Percentiles rank a stretch among this genome's conserved stretches.
phyloP scores from a whole-genome alignment of 371 early-diverging fungal species.

The Circinella minor region DNA sequence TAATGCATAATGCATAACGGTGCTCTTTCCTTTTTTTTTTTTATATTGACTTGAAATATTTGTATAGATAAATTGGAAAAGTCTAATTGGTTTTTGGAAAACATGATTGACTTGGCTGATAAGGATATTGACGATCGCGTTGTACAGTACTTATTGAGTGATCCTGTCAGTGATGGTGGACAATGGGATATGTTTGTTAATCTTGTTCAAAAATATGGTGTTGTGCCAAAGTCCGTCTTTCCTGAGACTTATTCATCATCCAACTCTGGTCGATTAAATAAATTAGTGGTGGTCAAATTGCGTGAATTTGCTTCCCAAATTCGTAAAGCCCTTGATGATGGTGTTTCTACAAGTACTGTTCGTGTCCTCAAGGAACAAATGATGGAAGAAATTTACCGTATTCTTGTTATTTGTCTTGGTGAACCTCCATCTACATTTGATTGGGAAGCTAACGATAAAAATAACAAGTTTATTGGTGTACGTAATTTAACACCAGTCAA shows the following conservation, averaged over 20 bases:
- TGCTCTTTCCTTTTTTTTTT: too few relatives aligned
- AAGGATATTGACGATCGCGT: conserved; percentile 71
- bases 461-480: conserved; percentile 65
- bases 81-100: conserved; percentile 83
- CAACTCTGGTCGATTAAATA: conserved; percentile 62
- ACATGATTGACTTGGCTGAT: conserved; percentile 71
- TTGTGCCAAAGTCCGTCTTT: conserved; percentile 69
- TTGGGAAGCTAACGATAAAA: conserved; percentile 75
- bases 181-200: conserved; percentile 87
- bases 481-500: conserved; percentile 63
- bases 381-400: conserved; percentile 74
- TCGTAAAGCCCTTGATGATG: conserved; percentile 53
- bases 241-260: conserved; percentile 77
- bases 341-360: conserved; percentile 40
- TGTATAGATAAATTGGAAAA: conserved; percentile 73
- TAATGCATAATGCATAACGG: too few relatives aligned
- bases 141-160: conserved; percentile 71
- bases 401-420: conserved; percentile 77
- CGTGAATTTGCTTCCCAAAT: conserved; percentile 73
- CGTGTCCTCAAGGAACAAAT: conserved; percentile 60
- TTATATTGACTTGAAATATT: not conserved
- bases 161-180: conserved; percentile 67
- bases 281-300: conserved; percentile 68
- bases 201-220: conserved; percentile 63
- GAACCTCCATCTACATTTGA: conserved; percentile 75